Conservation (phyloP, 176 grass and related monocot species). For the Triticum timopheevii region DNA sequence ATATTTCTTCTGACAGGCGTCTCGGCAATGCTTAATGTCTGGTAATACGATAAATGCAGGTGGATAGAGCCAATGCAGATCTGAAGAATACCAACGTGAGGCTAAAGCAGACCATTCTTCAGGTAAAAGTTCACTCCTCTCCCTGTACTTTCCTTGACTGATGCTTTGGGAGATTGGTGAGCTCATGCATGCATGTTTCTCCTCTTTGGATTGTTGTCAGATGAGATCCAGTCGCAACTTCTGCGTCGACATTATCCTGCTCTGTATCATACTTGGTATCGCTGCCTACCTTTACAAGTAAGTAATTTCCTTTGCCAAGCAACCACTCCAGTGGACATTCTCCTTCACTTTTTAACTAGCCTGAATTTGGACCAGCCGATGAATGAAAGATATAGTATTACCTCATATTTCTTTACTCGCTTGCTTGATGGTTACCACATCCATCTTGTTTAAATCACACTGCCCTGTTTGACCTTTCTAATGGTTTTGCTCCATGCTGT, state of each 20-base stretch:
- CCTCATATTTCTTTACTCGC: not conserved
- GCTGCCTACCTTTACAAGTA: slow-evolving; percentile 91
- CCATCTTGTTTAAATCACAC: not conserved
- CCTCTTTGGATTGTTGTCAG: slow-evolving; percentile 27
- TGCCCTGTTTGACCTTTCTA: not conserved
- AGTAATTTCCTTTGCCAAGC: slow-evolving; percentile 30
- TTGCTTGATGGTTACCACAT: not conserved
- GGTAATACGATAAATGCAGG: slow-evolving; percentile 32
- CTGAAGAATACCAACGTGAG: slow-evolving; percentile 86
- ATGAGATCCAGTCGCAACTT: slow-evolving; percentile 88
- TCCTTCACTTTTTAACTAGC: not conserved
- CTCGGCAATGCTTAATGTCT: not conserved
- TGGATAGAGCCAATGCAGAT: slow-evolving; percentile 74
- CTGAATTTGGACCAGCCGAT: not conserved
- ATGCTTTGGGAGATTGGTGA: not conserved
- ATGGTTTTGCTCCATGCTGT: not conserved
- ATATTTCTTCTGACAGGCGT: not conserved
- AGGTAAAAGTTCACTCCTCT: slow-evolving; percentile 32
- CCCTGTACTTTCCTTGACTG: not conserved
- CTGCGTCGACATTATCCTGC: slow-evolving; percentile 76
- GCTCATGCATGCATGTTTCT: not conserved
- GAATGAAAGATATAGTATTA: not conserved
- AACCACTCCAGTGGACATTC: not conserved
- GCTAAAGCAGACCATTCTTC: slow-evolving; percentile 67
- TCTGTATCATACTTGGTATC: slow-evolving; percentile 79